phyloP scores from a whole-genome alignment of 1,284 basidiomycete genomes.

The Moesziomyces antarcticus region DNA sequence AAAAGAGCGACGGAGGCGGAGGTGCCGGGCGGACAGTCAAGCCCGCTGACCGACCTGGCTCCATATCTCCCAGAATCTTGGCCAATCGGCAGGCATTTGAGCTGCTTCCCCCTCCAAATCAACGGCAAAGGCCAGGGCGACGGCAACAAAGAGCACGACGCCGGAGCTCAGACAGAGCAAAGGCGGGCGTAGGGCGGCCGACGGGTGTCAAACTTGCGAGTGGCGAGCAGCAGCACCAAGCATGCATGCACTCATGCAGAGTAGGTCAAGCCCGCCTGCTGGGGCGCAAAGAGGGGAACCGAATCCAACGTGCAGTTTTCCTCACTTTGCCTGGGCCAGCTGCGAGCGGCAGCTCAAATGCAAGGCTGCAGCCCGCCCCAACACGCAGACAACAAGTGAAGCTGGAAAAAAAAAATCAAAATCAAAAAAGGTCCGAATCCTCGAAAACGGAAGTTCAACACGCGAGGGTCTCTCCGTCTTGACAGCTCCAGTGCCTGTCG shows the following conservation, averaged over 20 bases:
- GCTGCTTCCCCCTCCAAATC: constrained; percentile 9
- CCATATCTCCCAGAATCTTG: constrained; percentile 48
- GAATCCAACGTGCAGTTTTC: too few relatives aligned
- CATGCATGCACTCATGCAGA: too few relatives aligned
- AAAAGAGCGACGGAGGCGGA: not conserved
- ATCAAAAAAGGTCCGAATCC: not conserved
- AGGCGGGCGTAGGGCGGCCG: too few relatives aligned
- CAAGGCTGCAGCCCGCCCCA: too few relatives aligned
- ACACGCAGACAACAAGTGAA: too few relatives aligned
- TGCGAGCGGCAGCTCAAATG: too few relatives aligned
- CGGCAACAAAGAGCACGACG: not conserved
- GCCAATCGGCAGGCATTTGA: constrained; percentile 49
- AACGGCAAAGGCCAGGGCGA: not conserved
- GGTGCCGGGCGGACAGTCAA: constrained; percentile 21
- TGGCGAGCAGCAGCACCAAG: too few relatives aligned
- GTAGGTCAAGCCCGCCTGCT: too few relatives aligned
- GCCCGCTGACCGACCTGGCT: constrained; percentile 21
- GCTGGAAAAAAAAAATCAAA: too few relatives aligned
- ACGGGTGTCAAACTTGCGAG: too few relatives aligned
- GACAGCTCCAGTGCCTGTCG: constrained; percentile 14
- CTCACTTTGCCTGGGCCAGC: too few relatives aligned
- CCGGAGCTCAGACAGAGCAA: not conserved
- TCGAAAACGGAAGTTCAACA: not conserved
- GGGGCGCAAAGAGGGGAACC: too few relatives aligned
- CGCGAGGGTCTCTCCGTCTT: not conserved